Percentiles rank a stretch among this genome's conserved stretches.
phyloP scores from a whole-genome alignment of 1,284 basidiomycete genomes.

The Paramarasmius palmivorus region DNA sequence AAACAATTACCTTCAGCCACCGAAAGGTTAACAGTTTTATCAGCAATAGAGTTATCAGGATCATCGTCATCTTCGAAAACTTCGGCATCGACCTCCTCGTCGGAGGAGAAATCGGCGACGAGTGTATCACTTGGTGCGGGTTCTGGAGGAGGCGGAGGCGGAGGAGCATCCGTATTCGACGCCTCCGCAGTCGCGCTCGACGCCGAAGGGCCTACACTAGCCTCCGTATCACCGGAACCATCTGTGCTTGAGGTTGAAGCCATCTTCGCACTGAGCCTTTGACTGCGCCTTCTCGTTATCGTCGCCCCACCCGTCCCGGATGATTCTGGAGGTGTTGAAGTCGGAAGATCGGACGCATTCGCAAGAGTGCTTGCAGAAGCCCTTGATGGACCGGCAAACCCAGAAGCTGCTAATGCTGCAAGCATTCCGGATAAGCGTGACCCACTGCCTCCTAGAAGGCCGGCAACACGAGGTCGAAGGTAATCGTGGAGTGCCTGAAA shows the following conservation, averaged over 20 bases:
- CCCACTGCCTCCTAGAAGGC: slow-evolving; percentile 51
- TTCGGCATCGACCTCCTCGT: slow-evolving; percentile 83
- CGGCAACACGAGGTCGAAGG: slow-evolving; percentile 86
- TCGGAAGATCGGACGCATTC: slow-evolving; percentile 23
- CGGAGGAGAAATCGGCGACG: slow-evolving; percentile 64
- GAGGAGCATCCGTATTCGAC: not conserved
- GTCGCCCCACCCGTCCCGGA: slow-evolving; percentile 21
- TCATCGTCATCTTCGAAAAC: slow-evolving; percentile 74
- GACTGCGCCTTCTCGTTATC: slow-evolving; percentile 72
- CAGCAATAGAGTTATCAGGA: slow-evolving; percentile 62
- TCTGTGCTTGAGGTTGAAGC: slow-evolving; percentile 28
- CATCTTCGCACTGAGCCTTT: slow-evolving; percentile 78
- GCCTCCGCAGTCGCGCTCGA: slow-evolving; percentile 2
- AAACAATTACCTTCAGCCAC: slow-evolving; percentile 69
- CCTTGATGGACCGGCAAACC: slow-evolving; percentile 44
- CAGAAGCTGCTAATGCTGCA: slow-evolving; percentile 84
- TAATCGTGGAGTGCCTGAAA: slow-evolving; percentile 96
- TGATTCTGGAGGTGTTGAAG: slow-evolving; percentile 25
- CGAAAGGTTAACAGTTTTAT: slow-evolving; percentile 86
- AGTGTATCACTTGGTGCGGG: slow-evolving; percentile 30
- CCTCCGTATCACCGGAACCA: slow-evolving; percentile 5
- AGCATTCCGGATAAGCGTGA: slow-evolving; percentile 87
- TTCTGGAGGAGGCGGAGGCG: slow-evolving; percentile 13
- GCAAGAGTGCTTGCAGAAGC: slow-evolving; percentile 23
- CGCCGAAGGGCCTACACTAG: not conserved